Percentiles rank a stretch among this genome's conserved stretches.
Conservation (phyloP, 2,329 filamentous ascomycete species). For the Neonectria coccinea region DNA sequence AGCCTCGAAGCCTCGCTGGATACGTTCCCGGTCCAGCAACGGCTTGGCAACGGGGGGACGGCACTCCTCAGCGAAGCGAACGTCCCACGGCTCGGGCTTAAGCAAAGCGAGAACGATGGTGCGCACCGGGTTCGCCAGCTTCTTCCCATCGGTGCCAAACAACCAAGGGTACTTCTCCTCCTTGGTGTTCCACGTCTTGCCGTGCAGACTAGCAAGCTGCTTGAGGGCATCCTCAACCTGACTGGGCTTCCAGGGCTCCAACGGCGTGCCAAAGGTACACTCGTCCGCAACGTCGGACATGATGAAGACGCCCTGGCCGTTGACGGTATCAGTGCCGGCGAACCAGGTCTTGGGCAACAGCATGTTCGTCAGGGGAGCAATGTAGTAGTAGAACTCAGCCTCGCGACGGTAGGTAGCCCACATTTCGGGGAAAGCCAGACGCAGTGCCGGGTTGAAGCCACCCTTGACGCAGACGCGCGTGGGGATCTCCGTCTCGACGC, state of each 20-base stretch:
- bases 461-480: conserved; percentile 23
- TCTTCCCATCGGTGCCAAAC: conserved; percentile 19
- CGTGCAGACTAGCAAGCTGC: conserved; percentile 22
- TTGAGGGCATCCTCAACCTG: conserved; percentile 15
- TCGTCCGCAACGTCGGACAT: conserved; percentile 20
- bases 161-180: conserved; percentile 22
- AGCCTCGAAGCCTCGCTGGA: conserved; percentile 18
- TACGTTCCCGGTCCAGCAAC: conserved; percentile 13
- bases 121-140: conserved; percentile 19
- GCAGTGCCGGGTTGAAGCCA: conserved; percentile 22
- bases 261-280: conserved; percentile 24
- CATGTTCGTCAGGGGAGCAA: conserved; percentile 19
- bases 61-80: conserved; percentile 15
- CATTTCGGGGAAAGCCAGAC: conserved; percentile 13
- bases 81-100: conserved; percentile 13
- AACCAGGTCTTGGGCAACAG: conserved; percentile 24
- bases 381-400: conserved; percentile 25
- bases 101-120: conserved; percentile 20
- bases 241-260: conserved; percentile 17
- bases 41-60: conserved; percentile 16
- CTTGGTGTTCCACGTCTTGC: conserved; percentile 23
- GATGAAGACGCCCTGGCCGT: conserved; percentile 27
- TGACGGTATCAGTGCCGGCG: conserved; percentile 23
- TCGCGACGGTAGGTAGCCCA: conserved; percentile 25
- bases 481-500: conserved; percentile 23